A percentile compares a stretch with the other conserved stretches of the same genome.
Evolutionary conservation across 2,329 filamentous ascomycete species (phyloP).

Genomic region (Beauveria australis): DNA sequence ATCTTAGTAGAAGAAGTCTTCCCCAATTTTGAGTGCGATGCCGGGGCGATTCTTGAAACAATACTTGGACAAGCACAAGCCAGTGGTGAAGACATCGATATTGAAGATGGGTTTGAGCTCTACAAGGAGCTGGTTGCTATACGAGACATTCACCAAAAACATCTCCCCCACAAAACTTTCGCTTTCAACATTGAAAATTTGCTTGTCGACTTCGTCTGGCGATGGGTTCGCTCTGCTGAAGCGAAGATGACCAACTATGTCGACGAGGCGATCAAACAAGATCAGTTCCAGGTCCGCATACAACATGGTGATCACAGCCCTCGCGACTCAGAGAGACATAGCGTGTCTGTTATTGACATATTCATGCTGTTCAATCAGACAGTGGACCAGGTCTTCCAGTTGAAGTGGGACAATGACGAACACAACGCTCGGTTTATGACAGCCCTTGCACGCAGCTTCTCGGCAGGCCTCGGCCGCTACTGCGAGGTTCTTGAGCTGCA

Average conservation of each 20-base stretch:
- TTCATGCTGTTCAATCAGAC: conserved; percentile 92
- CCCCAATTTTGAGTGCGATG: conserved; percentile 84
- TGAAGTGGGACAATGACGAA: conserved; percentile 89
- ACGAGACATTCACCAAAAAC: conserved; percentile 68
- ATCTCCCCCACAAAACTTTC: conserved; percentile 66
- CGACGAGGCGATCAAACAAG: conserved; percentile 83
- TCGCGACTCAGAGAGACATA: conserved; percentile 78
- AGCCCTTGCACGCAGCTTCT: conserved; percentile 74
- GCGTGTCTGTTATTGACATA: conserved; percentile 85
- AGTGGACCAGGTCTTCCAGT: conserved; percentile 73
- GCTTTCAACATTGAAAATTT: conserved; percentile 81
- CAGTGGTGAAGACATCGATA: conserved; percentile 65
- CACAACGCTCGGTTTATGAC: conserved; percentile 98
- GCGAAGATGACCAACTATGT: conserved; percentile 74
- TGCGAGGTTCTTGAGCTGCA: conserved; percentile 83
- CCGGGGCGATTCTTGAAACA: conserved; percentile 71
- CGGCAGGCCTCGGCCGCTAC: conserved; percentile 74
- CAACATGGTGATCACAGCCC: conserved; percentile 55
- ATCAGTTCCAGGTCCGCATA: conserved; percentile 70
- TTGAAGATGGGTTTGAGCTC: conserved; percentile 89
- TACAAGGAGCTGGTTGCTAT: conserved; percentile 86
- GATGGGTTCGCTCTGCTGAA: conserved; percentile 82
- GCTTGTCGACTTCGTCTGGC: conserved; percentile 88
- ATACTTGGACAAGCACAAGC: conserved; percentile 68
- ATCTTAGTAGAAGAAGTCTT: conserved; percentile 78